These are phyloP conservation scores for Ajuga reptans DNA, from an alignment of 305 asterid species.

Conservation along the genomic window DNA sequence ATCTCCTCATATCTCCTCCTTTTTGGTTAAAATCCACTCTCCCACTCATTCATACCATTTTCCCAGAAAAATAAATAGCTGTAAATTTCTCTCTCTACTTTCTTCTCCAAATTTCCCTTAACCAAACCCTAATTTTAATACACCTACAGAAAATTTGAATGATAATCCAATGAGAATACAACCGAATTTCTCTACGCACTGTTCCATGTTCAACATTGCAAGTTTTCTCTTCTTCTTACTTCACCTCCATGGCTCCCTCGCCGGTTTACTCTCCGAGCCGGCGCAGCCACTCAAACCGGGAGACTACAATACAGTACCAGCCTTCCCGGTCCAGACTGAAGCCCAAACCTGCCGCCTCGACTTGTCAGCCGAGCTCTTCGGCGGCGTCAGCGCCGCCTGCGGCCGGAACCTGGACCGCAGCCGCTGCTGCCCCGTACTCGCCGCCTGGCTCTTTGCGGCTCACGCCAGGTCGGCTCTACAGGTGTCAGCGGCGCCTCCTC, in stretches of 20 bases:
- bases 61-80: constrained; percentile 10
- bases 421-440: constrained; percentile 92
- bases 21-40: constrained; percentile 27
- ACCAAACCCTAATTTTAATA: constrained; percentile 1
- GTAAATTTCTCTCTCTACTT: neutral
- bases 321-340: constrained; percentile 65
- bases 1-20: constrained; percentile 33
- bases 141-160: constrained; percentile 7
- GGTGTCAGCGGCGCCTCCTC: constrained; percentile 36
- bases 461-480: constrained; percentile 83
- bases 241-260: constrained; percentile 26
- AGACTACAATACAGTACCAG: constrained; percentile 73
- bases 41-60: constrained; percentile 24
- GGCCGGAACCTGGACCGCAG: constrained; percentile 72
- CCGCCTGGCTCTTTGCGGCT: constrained; percentile 94
- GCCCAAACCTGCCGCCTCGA: constrained; percentile 60
- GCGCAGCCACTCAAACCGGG: constrained; percentile 66
- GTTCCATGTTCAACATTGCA: neutral
- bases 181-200: neutral
- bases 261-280: constrained; percentile 55
- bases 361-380: constrained; percentile 75
- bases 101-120: neutral
- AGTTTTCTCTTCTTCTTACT: constrained; percentile 19
- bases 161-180: constrained; percentile 18
- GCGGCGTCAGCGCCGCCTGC: constrained; percentile 86